Evolutionary conservation across 805 yeast genomes (phyloP).

Genomic region (Geotrichum ghanense): DNA sequence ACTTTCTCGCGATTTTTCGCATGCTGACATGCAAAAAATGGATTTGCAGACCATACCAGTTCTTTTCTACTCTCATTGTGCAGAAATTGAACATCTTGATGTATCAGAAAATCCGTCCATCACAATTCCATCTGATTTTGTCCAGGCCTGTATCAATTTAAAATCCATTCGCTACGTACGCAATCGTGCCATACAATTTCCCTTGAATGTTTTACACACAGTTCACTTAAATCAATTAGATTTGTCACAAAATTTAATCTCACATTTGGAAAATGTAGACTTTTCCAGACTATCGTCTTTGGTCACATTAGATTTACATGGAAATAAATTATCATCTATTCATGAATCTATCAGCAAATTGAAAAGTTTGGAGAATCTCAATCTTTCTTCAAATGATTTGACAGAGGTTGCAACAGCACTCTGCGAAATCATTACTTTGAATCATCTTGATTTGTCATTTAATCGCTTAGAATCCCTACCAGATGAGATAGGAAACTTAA

Average conservation of each 20-base stretch:
- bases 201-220: constrained; percentile 64
- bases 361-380: constrained; percentile 42
- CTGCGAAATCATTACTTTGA: constrained; percentile 44
- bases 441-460: constrained; percentile 69
- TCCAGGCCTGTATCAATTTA: constrained; percentile 67
- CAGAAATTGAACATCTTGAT: constrained; percentile 70
- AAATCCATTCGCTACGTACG: constrained; percentile 55
- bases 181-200: constrained; percentile 66
- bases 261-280: constrained; percentile 35
- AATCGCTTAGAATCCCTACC: constrained; percentile 60
- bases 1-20: constrained; percentile 52
- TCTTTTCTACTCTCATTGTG: constrained; percentile 64
- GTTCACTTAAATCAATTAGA: constrained; percentile 54
- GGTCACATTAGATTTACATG: constrained; percentile 53
- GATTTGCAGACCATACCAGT: constrained; percentile 79
- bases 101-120: constrained; percentile 83
- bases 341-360: constrained; percentile 53
- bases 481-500: constrained; percentile 40
- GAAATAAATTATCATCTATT: constrained; percentile 56
- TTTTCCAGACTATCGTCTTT: constrained; percentile 42
- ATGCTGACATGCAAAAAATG: constrained; percentile 62
- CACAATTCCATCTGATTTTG: constrained; percentile 70
- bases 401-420: constrained; percentile 46
- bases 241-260: constrained; percentile 65
- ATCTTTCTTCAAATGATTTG: constrained; percentile 69